Conservation (phyloP, 2,329 filamentous ascomycete species). For the Westerdykella ornata region DNA sequence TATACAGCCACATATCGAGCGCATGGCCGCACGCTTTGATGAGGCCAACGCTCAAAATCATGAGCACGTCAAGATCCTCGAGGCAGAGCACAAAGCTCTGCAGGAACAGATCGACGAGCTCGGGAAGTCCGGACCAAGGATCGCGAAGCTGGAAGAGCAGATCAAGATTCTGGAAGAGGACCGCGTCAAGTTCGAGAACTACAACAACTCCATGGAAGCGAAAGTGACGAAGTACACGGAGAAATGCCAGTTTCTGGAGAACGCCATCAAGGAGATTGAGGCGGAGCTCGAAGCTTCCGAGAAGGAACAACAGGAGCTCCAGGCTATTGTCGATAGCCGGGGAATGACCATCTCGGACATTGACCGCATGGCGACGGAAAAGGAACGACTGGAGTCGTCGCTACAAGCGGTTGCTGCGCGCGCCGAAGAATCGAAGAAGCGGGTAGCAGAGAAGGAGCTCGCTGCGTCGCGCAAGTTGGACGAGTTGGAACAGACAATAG, state of each 20-base stretch:
- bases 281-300: slow-evolving; percentile 78
- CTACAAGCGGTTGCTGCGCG: slow-evolving; percentile 69
- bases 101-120: slow-evolving; percentile 83
- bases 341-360: slow-evolving; percentile 98
- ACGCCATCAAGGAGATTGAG: slow-evolving; percentile 77
- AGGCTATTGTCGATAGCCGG: slow-evolving; percentile 82
- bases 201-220: slow-evolving; percentile 76
- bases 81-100: slow-evolving; percentile 75
- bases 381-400: slow-evolving; percentile 83
- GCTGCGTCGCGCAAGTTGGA: slow-evolving; percentile 82
- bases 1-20: slow-evolving; percentile 74
- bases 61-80: slow-evolving; percentile 75
- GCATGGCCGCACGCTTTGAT: slow-evolving; percentile 85
- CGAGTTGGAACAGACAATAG: slow-evolving; percentile 82
- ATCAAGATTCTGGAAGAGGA: slow-evolving; percentile 94
- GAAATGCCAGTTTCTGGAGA: slow-evolving; percentile 72
- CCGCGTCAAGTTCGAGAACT: slow-evolving; percentile 89
- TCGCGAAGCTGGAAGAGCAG: slow-evolving; percentile 76
- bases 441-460: slow-evolving; percentile 76
- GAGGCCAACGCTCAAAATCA: slow-evolving; percentile 75
- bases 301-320: slow-evolving; percentile 70
- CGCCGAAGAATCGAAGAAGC: slow-evolving; percentile 78
- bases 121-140: slow-evolving; percentile 77
- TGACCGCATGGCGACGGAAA: slow-evolving; percentile 94
- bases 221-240: slow-evolving; percentile 85